These are phyloP conservation scores for Aspergillus tanneri DNA, from an alignment of 2,329 filamentous ascomycete species.

Conservation along the genomic window DNA sequence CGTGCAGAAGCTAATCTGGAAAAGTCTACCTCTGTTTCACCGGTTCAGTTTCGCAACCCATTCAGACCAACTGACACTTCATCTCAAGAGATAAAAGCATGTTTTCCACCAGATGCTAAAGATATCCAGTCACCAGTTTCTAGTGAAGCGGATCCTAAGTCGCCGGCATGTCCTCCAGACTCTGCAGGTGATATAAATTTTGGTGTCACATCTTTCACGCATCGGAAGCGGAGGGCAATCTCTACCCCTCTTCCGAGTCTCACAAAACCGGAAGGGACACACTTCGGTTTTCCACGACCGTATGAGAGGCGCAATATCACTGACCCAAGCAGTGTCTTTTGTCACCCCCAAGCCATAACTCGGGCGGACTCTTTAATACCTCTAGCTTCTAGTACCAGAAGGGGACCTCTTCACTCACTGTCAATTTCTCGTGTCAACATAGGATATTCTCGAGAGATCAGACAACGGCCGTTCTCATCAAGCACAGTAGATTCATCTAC, in stretches of 20 bases:
- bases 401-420: conserved; percentile 15
- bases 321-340: conserved; percentile 40
- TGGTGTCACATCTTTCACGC: conserved; percentile 28
- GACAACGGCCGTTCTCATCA: conserved; percentile 26
- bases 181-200: conserved; percentile 33
- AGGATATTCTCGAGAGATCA: conserved; percentile 15
- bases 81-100: conserved; percentile 9
- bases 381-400: conserved; percentile 15
- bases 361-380: conserved; percentile 23
- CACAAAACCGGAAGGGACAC: conserved; percentile 28
- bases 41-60: conserved; percentile 34
- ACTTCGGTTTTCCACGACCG: conserved; percentile 22
- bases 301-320: conserved; percentile 42
- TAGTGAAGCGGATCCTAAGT: conserved; percentile 28
- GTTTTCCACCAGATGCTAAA: conserved; percentile 12
- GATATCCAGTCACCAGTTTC: conserved; percentile 18
- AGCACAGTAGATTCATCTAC: conserved; percentile 31
- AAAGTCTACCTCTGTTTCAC: conserved; percentile 20
- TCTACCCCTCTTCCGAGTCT: conserved; percentile 30
- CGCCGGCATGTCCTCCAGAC: conserved; percentile 18
- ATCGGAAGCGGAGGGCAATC: conserved; percentile 31
- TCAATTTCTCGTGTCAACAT: conserved; percentile 28
- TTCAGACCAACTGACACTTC: conserved; percentile 23
- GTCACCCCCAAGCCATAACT: conserved; percentile 35
- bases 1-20: conserved; percentile 25